Base-by-base conservation (phyloP, 306 rosid species). In the Casuarina glauca region DNA sequence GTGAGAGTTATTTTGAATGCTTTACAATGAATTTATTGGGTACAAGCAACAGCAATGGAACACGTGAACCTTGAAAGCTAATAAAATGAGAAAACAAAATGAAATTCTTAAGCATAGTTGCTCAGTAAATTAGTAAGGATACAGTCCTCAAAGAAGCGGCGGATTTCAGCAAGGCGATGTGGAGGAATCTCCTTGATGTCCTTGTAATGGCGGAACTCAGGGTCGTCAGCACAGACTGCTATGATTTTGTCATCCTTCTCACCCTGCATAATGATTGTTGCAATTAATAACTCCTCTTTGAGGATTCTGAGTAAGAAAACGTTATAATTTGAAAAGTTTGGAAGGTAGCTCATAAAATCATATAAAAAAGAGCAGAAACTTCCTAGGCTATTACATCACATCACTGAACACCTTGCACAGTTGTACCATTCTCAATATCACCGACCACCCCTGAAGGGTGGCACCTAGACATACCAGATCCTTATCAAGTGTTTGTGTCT, bases 211-310 rank as follows among this genome's bases (percentile, higher is more conserved):
- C 94, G 96, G 74, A 83, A 95, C 84, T 93, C 97, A 6, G 97
- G 99, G 84, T 93, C 99, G 76, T 95, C 97, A 35, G 97, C 97
- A 80, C 99, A 95, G 51, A 95, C 99, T 68, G 99, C 99, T 80
- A 95, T 95, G 73, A 95, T 95, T 78, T 95, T 95, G 90, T 95
- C 99, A 95, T 95, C 99, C 83, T 83, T 91, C 82, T 95, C 99
- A 46, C 99, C 99, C 97, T 95, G 85, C 72, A 86, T 61, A 76
- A 82, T 58, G 76, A 75, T 67, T 54, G 36, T 66, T 17, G 17
- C 71, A 66, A 66, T n/a, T 66, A 49, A 3, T 66, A 66, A 66
- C 41, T 17, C 17, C 71, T 41, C 48, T 7, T 66, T 9, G 20
- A 35, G 6, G 26, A 41, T 66, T 66, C 5, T 66, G 51, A 68